These are phyloP conservation scores for Stevia rebaudiana DNA, from an alignment of 140 eudicot species.

Conservation along the genomic window DNA sequence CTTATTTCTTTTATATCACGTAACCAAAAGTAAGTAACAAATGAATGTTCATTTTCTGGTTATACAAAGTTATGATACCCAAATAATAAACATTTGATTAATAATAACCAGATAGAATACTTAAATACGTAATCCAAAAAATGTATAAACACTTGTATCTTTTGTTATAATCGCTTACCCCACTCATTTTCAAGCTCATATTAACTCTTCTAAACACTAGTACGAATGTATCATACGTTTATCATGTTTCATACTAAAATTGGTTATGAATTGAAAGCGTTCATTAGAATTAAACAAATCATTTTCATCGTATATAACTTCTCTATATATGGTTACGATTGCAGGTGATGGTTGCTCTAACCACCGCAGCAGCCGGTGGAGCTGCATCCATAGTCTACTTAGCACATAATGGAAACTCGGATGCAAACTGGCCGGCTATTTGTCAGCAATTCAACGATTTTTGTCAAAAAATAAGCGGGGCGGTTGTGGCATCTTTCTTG, in stretches of 20 bases:
- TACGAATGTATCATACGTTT: neutral
- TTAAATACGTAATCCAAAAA: too few species aligned
- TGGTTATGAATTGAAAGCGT: neutral
- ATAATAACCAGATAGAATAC: neutral
- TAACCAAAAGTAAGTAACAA: neutral
- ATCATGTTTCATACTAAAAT: neutral
- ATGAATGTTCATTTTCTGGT: neutral
- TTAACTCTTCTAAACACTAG: neutral
- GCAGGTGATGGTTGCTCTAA: constrained; percentile 37
- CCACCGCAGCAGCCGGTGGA: constrained; percentile 48
- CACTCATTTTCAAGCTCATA: neutral
- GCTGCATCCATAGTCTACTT: constrained; percentile 68
- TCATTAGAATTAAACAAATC: neutral
- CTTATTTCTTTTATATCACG: neutral
- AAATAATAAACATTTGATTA: neutral
- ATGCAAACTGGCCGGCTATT: constrained; percentile 65
- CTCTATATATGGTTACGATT: neutral
- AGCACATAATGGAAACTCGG: constrained; percentile 63
- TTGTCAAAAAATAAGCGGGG: constrained; percentile 47
- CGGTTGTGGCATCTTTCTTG: constrained; percentile 58
- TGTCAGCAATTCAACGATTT: constrained; percentile 55
- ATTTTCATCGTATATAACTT: neutral
- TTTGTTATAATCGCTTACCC: too few species aligned
- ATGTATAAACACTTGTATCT: too few species aligned
- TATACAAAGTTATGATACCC: neutral